Conservation (phyloP, 176 grass and related monocot genomes). For the Echinochloa phyllopogon region DNA sequence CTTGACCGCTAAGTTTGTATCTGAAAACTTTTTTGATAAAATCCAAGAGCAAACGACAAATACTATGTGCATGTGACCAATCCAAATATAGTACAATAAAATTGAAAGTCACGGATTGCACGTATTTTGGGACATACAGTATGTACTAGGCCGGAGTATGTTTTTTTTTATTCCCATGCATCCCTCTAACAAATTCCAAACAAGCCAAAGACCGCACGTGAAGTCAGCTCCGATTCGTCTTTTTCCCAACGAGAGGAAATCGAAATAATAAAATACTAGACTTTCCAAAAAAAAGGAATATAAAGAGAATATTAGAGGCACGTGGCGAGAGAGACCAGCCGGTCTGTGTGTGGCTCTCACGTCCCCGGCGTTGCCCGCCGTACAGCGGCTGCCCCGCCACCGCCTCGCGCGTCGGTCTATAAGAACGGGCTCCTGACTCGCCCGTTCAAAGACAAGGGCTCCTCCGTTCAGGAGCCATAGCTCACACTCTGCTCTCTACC, state of each 20-base stretch:
- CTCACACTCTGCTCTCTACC: no score
- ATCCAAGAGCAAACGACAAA: no score
- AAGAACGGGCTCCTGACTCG: neutral
- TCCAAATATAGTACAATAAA: no score
- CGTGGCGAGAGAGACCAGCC: neutral
- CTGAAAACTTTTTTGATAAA: no score
- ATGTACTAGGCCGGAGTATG: no score
- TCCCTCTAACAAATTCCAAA: neutral
- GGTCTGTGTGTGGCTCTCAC: neutral
- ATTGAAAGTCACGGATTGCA: no score
- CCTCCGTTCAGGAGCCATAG: neutral
- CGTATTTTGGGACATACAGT: no score
- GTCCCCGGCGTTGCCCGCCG: neutral
- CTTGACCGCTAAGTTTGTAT: no score
- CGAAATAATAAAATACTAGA: neutral
- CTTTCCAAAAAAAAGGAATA: no score
- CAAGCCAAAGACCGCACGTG: neutral
- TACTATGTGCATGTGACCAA: no score
- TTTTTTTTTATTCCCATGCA: no score
- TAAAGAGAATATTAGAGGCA: neutral
- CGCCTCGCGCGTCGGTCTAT: neutral
- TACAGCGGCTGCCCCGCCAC: neutral
- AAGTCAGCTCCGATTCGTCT: no score
- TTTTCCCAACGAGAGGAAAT: neutral
- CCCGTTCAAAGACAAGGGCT: neutral